Conservation (phyloP, 2,329 filamentous ascomycete species). For the Colletotrichum viniferum region DNA sequence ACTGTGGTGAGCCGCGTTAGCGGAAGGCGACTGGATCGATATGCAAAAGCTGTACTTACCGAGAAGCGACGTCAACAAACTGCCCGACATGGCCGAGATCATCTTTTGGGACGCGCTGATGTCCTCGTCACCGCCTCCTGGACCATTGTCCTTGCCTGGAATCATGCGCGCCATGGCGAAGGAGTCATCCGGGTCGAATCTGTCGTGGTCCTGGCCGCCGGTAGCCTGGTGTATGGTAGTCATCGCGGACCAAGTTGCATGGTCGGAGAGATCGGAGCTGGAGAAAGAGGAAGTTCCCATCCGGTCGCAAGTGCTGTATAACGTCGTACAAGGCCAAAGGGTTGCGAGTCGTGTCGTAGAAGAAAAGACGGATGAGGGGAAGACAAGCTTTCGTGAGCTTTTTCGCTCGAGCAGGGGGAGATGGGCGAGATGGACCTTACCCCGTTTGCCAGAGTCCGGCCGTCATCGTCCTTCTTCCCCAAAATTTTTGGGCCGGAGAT, state of each 20-base stretch:
- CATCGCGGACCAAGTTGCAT: constrained; percentile 20
- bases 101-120: constrained; percentile 90
- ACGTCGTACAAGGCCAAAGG: neutral
- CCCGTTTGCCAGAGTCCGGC: constrained; percentile 11
- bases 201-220: constrained; percentile 30
- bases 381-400: constrained; percentile 12
- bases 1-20: constrained; percentile 55
- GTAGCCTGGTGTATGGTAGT: constrained; percentile 10
- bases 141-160: constrained; percentile 22
- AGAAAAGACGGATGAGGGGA: neutral
- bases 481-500: constrained; percentile 22
- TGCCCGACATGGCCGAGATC: constrained; percentile 90
- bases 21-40: neutral
- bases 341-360: neutral
- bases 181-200: constrained; percentile 31
- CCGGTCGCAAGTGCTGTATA: neutral
- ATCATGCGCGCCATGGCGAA: constrained; percentile 32
- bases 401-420: neutral
- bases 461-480: constrained; percentile 10
- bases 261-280: constrained; percentile 11
- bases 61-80: constrained; percentile 85
- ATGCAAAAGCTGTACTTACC: constrained; percentile 57
- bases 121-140: constrained; percentile 50
- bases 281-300: neutral
- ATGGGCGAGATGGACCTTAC: constrained; percentile 8